A percentile compares a stretch with the other conserved stretches of the same genome.
These are phyloP conservation scores for Fraxinus excelsior DNA, from an alignment of 257 asterid genomes.

Conservation along the genomic window DNA sequence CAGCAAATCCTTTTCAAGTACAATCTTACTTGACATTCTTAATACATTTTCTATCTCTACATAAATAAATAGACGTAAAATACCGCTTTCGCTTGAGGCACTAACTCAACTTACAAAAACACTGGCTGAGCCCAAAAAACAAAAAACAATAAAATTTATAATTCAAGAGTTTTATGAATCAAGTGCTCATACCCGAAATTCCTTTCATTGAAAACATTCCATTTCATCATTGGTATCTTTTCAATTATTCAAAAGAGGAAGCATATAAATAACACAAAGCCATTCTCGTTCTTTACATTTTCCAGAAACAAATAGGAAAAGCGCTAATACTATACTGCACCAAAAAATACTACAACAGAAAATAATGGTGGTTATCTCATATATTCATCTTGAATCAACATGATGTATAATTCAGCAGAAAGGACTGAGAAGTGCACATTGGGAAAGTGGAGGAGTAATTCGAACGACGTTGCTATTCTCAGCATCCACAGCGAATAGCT, in stretches of 20 bases:
- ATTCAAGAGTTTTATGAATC: conserved; percentile 14
- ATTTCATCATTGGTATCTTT: not conserved
- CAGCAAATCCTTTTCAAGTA: not conserved
- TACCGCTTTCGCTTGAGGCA: not conserved
- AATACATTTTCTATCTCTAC: not conserved
- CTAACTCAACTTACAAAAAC: conserved; percentile 16
- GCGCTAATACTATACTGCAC: not conserved
- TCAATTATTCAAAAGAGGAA: not conserved
- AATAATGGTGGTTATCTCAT: conserved; percentile 4
- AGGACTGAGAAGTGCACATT: conserved; percentile 53
- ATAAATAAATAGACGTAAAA: not conserved
- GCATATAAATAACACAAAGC: not conserved
- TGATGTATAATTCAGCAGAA: conserved; percentile 8
- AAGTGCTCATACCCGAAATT: not conserved
- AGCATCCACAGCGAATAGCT: conserved; percentile 93
- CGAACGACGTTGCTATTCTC: conserved; percentile 80
- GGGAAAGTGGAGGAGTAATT: conserved; percentile 93
- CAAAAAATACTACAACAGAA: not conserved
- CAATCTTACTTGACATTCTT: not conserved
- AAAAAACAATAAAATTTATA: not conserved
- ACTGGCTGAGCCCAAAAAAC: not conserved
- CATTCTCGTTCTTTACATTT: not conserved
- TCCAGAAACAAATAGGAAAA: conserved; percentile 6
- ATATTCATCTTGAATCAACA: conserved; percentile 8
- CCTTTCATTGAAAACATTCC: not conserved